Conservation (phyloP, 2,329 filamentous ascomycete genomes). For the Xylariaceae sp. region DNA sequence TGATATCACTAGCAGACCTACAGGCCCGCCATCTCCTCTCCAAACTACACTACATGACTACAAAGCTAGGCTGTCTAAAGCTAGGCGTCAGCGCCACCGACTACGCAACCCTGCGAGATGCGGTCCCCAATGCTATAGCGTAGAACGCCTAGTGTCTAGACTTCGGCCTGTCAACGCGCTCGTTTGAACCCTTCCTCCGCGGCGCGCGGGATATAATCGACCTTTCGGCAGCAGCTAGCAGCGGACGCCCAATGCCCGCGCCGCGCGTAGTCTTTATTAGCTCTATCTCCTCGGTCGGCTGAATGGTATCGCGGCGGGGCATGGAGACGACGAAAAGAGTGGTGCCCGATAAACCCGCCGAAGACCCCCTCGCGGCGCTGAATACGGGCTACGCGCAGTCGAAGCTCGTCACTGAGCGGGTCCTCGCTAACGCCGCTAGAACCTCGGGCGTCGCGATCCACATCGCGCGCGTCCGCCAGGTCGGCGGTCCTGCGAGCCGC, state of each 20-base stretch:
- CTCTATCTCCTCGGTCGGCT: constrained; percentile 31
- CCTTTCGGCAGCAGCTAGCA: constrained; percentile 19
- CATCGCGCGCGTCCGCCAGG: constrained; percentile 28
- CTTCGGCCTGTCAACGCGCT: constrained; percentile 33
- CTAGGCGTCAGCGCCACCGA: constrained; percentile 21
- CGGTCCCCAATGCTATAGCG: constrained; percentile 30
- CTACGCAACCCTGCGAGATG: not conserved
- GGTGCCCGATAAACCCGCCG: constrained; percentile 27
- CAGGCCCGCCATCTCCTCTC: not conserved
- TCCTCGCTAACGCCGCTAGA: constrained; percentile 23
- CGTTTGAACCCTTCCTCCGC: constrained; percentile 31
- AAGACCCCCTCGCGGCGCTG: constrained; percentile 16
- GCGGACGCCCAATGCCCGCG: not conserved
- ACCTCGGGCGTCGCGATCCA: constrained; percentile 18
- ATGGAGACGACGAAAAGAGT: not conserved
- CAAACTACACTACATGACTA: constrained; percentile 24
- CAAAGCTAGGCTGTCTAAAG: constrained; percentile 20
- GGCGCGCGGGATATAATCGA: constrained; percentile 28
- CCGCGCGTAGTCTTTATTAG: constrained; percentile 38
- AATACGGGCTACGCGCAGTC: constrained; percentile 32
- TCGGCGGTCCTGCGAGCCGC: constrained; percentile 20
- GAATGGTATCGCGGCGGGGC: no score
- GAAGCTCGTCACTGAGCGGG: constrained; percentile 29
- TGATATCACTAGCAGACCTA: not conserved
- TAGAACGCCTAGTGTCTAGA: constrained; percentile 37